Conservation (phyloP, 2,329 filamentous ascomycete genomes). For the Aspergillus tanneri region DNA sequence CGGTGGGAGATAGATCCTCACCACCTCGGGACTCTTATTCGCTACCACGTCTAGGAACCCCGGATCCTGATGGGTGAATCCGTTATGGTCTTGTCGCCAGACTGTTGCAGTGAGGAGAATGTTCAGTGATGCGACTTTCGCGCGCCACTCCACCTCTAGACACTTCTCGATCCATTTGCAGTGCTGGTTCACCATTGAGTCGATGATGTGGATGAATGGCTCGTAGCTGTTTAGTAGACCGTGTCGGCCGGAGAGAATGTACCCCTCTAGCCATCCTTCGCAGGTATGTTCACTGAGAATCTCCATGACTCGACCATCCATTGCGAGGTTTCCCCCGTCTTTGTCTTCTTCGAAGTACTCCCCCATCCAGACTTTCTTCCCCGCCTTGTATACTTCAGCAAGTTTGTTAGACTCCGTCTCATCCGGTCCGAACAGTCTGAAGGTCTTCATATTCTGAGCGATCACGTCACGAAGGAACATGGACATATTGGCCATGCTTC, state of each 20-base stretch:
- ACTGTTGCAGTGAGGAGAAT: slow-evolving; percentile 76
- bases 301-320: slow-evolving; percentile 73
- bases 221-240: slow-evolving; percentile 79
- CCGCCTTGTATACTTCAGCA: slow-evolving; percentile 66
- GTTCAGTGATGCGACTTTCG: slow-evolving; percentile 71
- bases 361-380: slow-evolving; percentile 78
- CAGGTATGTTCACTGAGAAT: slow-evolving; percentile 79
- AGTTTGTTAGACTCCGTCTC: slow-evolving; percentile 83
- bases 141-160: slow-evolving; percentile 74
- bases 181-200: slow-evolving; percentile 83
- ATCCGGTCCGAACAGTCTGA: slow-evolving; percentile 75
- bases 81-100: slow-evolving; percentile 81
- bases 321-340: slow-evolving; percentile 71
- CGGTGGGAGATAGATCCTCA: slow-evolving; percentile 76
- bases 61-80: slow-evolving; percentile 78
- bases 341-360: slow-evolving; percentile 74
- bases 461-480: slow-evolving; percentile 67
- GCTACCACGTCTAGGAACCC: slow-evolving; percentile 76
- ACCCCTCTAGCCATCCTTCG: slow-evolving; percentile 79
- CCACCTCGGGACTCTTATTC: slow-evolving; percentile 77
- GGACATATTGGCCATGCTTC: slow-evolving; percentile 70
- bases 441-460: slow-evolving; percentile 62
- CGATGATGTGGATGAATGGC: slow-evolving; percentile 78
- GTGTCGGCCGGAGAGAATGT: slow-evolving; percentile 71
- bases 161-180: slow-evolving; percentile 85